Evolutionary conservation across 768 basidiomycete species (phyloP), one percentile per base, ranked within the genome.

Genomic region (Panaeolus papilionaceus): DNA sequence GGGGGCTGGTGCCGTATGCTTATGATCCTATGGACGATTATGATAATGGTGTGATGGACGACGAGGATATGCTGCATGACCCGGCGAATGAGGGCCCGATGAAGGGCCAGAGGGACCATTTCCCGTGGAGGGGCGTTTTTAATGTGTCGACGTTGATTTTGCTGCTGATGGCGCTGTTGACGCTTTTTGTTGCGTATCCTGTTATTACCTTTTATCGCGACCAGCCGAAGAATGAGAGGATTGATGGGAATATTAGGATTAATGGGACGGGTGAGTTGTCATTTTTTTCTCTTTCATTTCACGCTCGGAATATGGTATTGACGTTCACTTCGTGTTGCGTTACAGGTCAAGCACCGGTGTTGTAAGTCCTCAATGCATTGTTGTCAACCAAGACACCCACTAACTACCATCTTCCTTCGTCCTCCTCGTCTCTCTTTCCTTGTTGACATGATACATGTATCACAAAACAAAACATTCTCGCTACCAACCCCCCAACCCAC

Each of bases 181-280:
- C 78, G 42, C 85, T 98, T 8, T 98, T 97, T 77, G 87, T 93
- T 63, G 88, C 89, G 47, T 96, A 93, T 75, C 96, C 96, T 3
- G 86, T 97, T 38, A 63, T 83, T 58, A 76, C 76, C 0, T 91
- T 86, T 67, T 86, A 85, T 73, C 72, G 76, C 3, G 74, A 83
- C 64, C 73, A 77, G 28, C 71, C 75, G 0, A 75, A 77, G 47
- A 83, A 82, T 65, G 61, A 73, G 42, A 81, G 82, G 5, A 88
- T 91, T 64, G 86, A 87, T 64, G 85, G 89, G 10, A 93, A 92
- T 71, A 84, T 88, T 4, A 79, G 80, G 38, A 86, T 92, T 70
- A 95, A 94, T 76, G 79, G 77, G 2, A 91, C 80, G 1, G 80
- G 81, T 75, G 18, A 44, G 42, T 44, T 37, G 70, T 71, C 38